phyloP scores from a whole-genome alignment of 2,329 filamentous ascomycete species.

The Fusarium nisikadoi region DNA sequence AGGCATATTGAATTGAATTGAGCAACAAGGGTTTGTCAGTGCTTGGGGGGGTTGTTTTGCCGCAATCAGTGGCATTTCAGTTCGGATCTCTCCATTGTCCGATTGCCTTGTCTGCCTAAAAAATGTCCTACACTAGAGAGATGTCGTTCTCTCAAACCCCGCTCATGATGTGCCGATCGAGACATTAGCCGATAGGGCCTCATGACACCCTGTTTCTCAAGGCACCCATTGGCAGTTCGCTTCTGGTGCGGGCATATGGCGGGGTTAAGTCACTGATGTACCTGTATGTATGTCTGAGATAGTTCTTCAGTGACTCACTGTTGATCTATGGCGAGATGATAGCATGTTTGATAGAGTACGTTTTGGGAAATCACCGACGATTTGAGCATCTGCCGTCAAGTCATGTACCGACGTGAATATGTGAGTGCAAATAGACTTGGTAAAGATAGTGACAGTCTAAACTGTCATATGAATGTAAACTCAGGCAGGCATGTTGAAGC shows the following conservation, averaged over 20 bases:
- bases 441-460: conserved; percentile 8
- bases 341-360: conserved; percentile 10
- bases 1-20: neutral
- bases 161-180: conserved; percentile 10
- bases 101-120: conserved; percentile 23
- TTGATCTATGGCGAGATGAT: neutral
- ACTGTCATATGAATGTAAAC: conserved; percentile 22
- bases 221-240: conserved; percentile 11
- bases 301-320: conserved; percentile 21
- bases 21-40: neutral
- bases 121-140: neutral
- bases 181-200: conserved; percentile 12
- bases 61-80: neutral
- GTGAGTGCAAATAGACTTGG: neutral
- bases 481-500: conserved; percentile 27
- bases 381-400: neutral
- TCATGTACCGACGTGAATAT: neutral
- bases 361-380: conserved; percentile 1
- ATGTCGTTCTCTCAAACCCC: neutral
- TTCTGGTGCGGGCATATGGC: neutral
- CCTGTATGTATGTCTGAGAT: neutral
- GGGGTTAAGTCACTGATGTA: neutral
- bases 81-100: neutral
- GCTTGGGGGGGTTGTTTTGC: neutral
- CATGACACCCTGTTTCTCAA: conserved; percentile 31